Evolutionary conservation across 2,329 filamentous ascomycete genomes (phyloP).

Genomic region (Coniella lustricola): DNA sequence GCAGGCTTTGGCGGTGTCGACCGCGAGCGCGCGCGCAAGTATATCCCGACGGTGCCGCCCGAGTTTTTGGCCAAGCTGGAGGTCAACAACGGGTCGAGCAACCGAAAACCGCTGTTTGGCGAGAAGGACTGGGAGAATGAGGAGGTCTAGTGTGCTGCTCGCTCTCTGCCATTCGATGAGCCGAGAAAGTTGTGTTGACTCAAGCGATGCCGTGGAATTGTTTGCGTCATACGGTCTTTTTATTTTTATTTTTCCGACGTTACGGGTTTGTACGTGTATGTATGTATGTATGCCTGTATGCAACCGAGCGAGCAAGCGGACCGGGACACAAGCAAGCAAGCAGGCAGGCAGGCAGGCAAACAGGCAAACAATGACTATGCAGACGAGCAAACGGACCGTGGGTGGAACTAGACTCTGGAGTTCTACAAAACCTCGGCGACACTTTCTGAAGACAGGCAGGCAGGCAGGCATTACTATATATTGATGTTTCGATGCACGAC

Average conservation of each 20-base stretch:
- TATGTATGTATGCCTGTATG: not conserved
- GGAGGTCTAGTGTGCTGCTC: slow-evolving; percentile 38
- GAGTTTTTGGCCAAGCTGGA: slow-evolving; percentile 91
- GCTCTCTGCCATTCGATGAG: not conserved
- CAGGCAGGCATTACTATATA: too few relatives aligned
- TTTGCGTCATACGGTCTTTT: not conserved
- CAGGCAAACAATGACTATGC: too few relatives aligned
- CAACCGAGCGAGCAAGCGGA: too few relatives aligned
- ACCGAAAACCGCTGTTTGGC: slow-evolving; percentile 49
- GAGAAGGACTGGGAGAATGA: slow-evolving; percentile 64
- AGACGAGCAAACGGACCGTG: too few relatives aligned
- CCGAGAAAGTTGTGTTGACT: slow-evolving; percentile 7
- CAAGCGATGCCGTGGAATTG: not conserved
- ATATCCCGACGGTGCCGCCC: slow-evolving; percentile 88
- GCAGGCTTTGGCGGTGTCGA: slow-evolving; percentile 92
- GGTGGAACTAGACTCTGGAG: too few relatives aligned
- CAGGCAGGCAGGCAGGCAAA: too few relatives aligned
- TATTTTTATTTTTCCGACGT: not conserved
- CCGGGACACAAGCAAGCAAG: too few relatives aligned
- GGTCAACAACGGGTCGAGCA: slow-evolving; percentile 35
- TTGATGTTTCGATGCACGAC: too few relatives aligned
- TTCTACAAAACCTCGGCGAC: too few relatives aligned
- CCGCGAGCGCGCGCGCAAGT: slow-evolving; percentile 84
- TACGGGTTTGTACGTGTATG: not conserved
- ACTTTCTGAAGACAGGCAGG: too few relatives aligned